Evolutionary conservation across 495 filamentous ascomycete genomes (phyloP).

Genomic region (Penicillium atrosanguineum): DNA sequence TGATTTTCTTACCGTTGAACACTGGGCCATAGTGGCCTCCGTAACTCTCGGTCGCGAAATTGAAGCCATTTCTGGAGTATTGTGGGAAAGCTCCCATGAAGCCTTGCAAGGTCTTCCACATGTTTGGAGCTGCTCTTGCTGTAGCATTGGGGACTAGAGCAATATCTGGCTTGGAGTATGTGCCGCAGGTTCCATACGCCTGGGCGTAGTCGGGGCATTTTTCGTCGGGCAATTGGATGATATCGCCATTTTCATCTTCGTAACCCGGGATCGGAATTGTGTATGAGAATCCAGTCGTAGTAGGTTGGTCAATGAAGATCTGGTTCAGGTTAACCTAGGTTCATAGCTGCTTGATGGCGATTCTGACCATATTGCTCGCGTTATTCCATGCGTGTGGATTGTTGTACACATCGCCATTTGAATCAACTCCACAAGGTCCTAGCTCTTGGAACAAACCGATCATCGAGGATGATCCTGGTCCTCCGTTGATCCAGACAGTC

Average conservation of each 20-base stretch:
- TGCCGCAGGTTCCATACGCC: constrained; percentile 45
- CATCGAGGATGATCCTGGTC: constrained; percentile 58
- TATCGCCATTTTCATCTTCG: constrained; percentile 26
- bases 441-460: constrained; percentile 60
- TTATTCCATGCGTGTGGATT: constrained; percentile 63
- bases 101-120: constrained; percentile 59
- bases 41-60: constrained; percentile 60
- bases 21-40: constrained; percentile 62
- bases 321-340: neutral
- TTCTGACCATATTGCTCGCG: constrained; percentile 51
- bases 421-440: constrained; percentile 60
- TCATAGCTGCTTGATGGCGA: neutral
- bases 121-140: constrained; percentile 51
- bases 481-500: constrained; percentile 64
- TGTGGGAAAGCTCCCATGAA: constrained; percentile 64
- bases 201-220: constrained; percentile 56
- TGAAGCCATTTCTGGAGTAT: constrained; percentile 54
- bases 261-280: constrained; percentile 53
- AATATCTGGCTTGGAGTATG: constrained; percentile 51
- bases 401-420: constrained; percentile 46
- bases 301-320: constrained; percentile 57
- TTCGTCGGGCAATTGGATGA: constrained; percentile 38
- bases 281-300: constrained; percentile 60
- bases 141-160: constrained; percentile 55
- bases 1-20: constrained; percentile 39